Evolutionary conservation across 257 asterid genomes (phyloP).

Genomic region (Henckelia pumila): DNA sequence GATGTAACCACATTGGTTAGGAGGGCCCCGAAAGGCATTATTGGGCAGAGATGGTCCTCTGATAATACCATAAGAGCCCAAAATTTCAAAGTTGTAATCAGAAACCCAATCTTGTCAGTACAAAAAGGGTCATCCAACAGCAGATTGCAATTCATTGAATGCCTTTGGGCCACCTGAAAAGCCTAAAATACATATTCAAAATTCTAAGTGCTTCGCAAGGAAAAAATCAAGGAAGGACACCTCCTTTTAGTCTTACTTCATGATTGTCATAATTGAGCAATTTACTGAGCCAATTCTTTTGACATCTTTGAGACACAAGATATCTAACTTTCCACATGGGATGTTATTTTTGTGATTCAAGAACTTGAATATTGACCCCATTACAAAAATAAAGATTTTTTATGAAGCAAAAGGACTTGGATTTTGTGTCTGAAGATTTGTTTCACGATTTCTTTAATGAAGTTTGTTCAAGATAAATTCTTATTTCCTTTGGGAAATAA

Average conservation of each 20-base stretch:
- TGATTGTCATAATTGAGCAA: constrained; percentile 19
- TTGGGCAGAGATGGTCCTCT: constrained; percentile 17
- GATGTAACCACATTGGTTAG: constrained; percentile 21
- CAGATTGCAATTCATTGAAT: constrained; percentile 26
- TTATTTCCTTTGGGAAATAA: too few species aligned
- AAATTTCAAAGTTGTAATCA: constrained; percentile 32
- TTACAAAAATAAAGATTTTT: constrained; percentile 1
- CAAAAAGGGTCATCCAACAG: constrained; percentile 33
- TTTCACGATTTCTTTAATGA: too few species aligned
- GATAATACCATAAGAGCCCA: constrained; percentile 32
- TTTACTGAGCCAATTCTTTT: neutral
- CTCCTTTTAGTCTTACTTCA: too few species aligned
- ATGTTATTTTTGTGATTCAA: constrained; percentile 13
- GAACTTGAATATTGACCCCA: constrained; percentile 16
- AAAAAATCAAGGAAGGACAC: too few species aligned
- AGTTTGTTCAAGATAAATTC: too few species aligned
- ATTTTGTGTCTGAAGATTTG: too few species aligned
- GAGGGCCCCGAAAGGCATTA: constrained; percentile 34
- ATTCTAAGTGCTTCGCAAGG: too few species aligned
- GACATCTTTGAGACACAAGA: constrained; percentile 8
- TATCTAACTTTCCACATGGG: constrained; percentile 17
- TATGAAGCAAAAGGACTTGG: constrained; percentile 20
- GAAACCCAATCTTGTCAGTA: constrained; percentile 39
- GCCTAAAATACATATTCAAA: constrained; percentile 21
- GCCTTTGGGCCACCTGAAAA: constrained; percentile 39